Percentiles rank a stretch among this genome's conserved stretches.
These are phyloP conservation scores for Puccinia coronata DNA, from an alignment of 1,284 basidiomycete genomes.

Conservation along the genomic window DNA sequence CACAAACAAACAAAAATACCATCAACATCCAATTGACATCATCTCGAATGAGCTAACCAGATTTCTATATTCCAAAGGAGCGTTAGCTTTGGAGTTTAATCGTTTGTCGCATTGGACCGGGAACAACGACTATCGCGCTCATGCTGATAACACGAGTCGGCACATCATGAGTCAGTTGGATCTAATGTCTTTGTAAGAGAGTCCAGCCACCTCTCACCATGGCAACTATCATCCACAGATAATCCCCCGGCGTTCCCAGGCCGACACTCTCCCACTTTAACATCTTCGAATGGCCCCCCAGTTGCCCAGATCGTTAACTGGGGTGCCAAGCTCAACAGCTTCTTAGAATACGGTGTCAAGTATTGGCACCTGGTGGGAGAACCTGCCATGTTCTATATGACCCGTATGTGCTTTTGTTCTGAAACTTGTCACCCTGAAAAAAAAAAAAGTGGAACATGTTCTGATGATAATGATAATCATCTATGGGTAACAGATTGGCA, in stretches of 20 bases:
- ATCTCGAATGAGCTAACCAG: background rate
- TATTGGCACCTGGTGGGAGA: conserved; percentile 46
- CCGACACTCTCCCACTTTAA: conserved; percentile 17
- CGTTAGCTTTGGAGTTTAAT: conserved; percentile 41
- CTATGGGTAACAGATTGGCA: conserved; percentile 48
- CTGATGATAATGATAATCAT: too few relatives aligned
- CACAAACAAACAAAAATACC: background rate
- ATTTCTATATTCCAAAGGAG: background rate
- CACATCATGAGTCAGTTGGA: conserved; percentile 35
- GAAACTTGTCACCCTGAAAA: too few relatives aligned
- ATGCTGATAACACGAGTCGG: conserved; percentile 34
- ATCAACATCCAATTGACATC: background rate
- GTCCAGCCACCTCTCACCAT: background rate
- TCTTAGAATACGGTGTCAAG: conserved; percentile 42
- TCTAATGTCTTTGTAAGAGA: too few relatives aligned
- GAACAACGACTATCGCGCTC: conserved; percentile 38
- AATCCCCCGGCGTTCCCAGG: conserved; percentile 39
- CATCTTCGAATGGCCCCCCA: background rate
- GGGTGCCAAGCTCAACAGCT: conserved; percentile 36
- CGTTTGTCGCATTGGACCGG: conserved; percentile 42
- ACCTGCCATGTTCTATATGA: conserved; percentile 30
- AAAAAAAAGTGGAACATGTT: too few relatives aligned
- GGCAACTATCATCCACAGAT: background rate
- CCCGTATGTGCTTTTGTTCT: background rate
- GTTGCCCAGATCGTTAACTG: conserved; percentile 6